These are phyloP conservation scores for Cylindrotheca fusiformis DNA, from an alignment of 108 stramenopile genomes.

Conservation along the genomic window DNA sequence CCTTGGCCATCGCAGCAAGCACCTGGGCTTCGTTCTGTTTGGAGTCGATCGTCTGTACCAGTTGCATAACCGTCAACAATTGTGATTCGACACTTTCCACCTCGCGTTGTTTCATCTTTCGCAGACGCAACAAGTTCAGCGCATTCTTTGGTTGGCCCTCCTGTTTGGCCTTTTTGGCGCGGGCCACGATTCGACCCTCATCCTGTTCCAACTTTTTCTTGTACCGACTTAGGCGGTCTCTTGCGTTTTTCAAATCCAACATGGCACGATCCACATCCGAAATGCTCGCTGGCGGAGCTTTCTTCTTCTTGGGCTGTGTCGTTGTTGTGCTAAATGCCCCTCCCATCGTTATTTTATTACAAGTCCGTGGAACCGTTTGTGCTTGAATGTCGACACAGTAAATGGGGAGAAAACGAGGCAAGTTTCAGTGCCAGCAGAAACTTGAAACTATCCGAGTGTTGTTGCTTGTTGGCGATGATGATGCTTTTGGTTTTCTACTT, in stretches of 20 bases:
- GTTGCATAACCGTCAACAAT: constrained; percentile 72
- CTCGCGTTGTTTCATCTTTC: constrained; percentile 75
- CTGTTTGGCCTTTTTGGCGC: constrained; percentile 65
- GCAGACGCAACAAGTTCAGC: constrained; percentile 66
- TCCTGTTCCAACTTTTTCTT: constrained; percentile 64
- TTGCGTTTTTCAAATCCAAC: constrained; percentile 88
- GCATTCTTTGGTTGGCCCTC: constrained; percentile 62
- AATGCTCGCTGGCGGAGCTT: constrained; percentile 15
- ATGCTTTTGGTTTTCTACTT: too few relatives aligned
- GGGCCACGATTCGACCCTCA: constrained; percentile 49
- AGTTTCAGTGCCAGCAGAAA: too few relatives aligned
- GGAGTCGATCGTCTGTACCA: constrained; percentile 85
- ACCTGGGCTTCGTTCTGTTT: constrained; percentile 81
- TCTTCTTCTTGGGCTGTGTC: constrained; percentile 6
- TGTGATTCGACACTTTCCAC: constrained; percentile 71
- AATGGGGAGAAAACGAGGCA: too few relatives aligned
- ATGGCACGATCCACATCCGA: constrained; percentile 77
- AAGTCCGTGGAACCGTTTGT: too few relatives aligned
- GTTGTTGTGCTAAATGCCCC: constrained; percentile 9
- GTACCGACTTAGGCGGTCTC: constrained; percentile 77
- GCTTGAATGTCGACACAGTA: too few relatives aligned
- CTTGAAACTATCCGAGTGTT: too few relatives aligned
- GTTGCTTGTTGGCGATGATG: neutral
- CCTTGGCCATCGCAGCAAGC: constrained; percentile 62
- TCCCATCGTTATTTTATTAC: constrained; percentile 2